Evolutionary conservation across 179 eudicot species (phyloP), one percentile per base, ranked within the genome.

Genomic region (Beta lomatogona): DNA sequence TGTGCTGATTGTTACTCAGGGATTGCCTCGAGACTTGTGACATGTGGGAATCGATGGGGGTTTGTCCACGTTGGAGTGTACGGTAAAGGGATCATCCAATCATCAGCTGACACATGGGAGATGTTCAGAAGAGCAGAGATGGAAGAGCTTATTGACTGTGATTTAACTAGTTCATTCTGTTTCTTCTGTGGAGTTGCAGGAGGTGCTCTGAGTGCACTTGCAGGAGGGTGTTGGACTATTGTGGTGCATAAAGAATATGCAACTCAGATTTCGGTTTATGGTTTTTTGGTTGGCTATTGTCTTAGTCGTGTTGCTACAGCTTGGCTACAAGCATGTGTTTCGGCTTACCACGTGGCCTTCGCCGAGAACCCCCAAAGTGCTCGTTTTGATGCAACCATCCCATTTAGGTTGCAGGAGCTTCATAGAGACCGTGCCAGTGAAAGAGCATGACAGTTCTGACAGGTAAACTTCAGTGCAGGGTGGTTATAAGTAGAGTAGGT

Each of bases 31-130:
- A 85, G 85, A 61, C 84, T 90, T 3, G 75, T 89, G 10, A 81
- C 73, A 7, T 83, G 87, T 44, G 97, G 87, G 10, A 93, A 90
- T 67, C 80, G 93, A n/a, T 93, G 97, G 97, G 95, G 93, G 0
- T 87, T 91, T 8, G 93, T 93, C 36, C 90, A 91, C 12, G 88
- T 88, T 1, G 97, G 95, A 11, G 89, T 88, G 13, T 89, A 91
- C n/a, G 81, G 83, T 1, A 93, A 88, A 63, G 90, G 92, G 25
- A 90, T 90, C 18, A 78, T 88, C 45, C 84, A 79, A 82, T 89
- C 95, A 22, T 93, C 97, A 0, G 68, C 31, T 11, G 92, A 90
- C 70, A 85, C 89, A 0, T 91, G 97, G 97, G 92, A 90, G 76
- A 82, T 88, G 88, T 93, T 93, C 72, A 71, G 63, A 60, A 80